Evolutionary conservation across 768 basidiomycete species (phyloP).

Genomic region (Leccinum barrowsii): DNA sequence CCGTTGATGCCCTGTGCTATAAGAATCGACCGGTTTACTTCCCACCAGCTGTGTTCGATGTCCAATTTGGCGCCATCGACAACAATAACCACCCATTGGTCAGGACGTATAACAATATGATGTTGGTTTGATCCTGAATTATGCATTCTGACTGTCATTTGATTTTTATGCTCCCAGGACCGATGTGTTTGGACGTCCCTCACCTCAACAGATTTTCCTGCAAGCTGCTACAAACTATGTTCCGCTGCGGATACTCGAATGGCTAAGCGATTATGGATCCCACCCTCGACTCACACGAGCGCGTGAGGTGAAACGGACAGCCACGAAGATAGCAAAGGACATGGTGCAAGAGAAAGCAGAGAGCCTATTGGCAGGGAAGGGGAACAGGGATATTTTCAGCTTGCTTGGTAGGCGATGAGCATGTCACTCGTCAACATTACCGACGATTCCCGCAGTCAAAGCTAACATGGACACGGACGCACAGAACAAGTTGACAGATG

Average conservation of each 20-base stretch:
- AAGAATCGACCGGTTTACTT: background rate
- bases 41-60: slow-evolving; percentile 36
- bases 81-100: slow-evolving; percentile 10
- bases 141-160: slow-evolving; percentile 3
- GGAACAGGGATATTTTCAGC: slow-evolving; percentile 21
- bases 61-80: slow-evolving; percentile 35
- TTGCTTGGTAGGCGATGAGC: slow-evolving; percentile 35
- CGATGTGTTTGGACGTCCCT: slow-evolving; percentile 17
- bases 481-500: slow-evolving; percentile 22
- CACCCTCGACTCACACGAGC: slow-evolving; percentile 17
- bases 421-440: background rate
- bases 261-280: slow-evolving; percentile 28
- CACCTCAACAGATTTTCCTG: slow-evolving; percentile 15
- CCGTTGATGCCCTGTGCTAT: background rate
- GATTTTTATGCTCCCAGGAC: slow-evolving; percentile 9
- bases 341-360: slow-evolving; percentile 18
- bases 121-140: slow-evolving; percentile 6
- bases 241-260: slow-evolving; percentile 27
- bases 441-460: slow-evolving; percentile 15
- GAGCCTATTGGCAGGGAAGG: slow-evolving; percentile 12
- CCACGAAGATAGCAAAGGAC: slow-evolving; percentile 8
- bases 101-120: slow-evolving; percentile 5
- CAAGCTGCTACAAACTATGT: slow-evolving; percentile 10
- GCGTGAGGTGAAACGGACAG: slow-evolving; percentile 6
- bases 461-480: slow-evolving; percentile 27